A percentile compares a stretch with the other conserved stretches of the same genome.
Evolutionary conservation across 352 stramenopile species (phyloP).

Genomic region (Pythium guiyangense): DNA sequence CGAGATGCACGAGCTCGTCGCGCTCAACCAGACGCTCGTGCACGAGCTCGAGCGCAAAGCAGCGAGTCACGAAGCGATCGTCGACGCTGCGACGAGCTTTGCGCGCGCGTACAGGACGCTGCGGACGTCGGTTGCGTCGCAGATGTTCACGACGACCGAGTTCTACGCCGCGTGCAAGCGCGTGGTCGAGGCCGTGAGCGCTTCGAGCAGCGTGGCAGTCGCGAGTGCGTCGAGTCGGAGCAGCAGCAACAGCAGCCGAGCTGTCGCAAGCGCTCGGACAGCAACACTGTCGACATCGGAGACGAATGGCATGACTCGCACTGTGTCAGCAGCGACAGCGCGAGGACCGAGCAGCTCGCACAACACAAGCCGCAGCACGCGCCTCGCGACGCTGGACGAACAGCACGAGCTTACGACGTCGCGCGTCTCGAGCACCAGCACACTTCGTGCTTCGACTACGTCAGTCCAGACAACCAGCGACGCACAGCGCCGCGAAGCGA

Average conservation of each 20-base stretch:
- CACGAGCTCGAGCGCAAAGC: slow-evolving; percentile 37
- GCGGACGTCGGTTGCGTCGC: slow-evolving; percentile 22
- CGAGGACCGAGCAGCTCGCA: not conserved
- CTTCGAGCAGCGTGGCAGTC: slow-evolving; percentile 9
- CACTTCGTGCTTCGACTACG: not conserved
- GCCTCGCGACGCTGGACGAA: slow-evolving; percentile 4
- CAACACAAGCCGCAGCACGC: not conserved
- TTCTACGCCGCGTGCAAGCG: slow-evolving; percentile 35
- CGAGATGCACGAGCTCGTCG: slow-evolving; percentile 45
- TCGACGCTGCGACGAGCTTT: slow-evolving; percentile 40
- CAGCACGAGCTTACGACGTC: slow-evolving; percentile 3
- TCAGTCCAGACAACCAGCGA: slow-evolving; percentile 13
- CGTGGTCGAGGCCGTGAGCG: slow-evolving; percentile 31
- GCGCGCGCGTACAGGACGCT: slow-evolving; percentile 33
- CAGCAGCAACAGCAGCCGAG: no score
- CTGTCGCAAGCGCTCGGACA: slow-evolving; percentile 4
- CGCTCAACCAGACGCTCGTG: slow-evolving; percentile 36
- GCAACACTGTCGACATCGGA: slow-evolving; percentile 4
- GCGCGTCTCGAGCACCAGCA: not conserved
- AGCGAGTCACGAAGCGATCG: slow-evolving; percentile 25
- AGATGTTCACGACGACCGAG: slow-evolving; percentile 34
- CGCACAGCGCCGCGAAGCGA: slow-evolving; percentile 12
- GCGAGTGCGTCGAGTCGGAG: no score
- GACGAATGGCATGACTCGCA: no score
- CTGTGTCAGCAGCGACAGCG: slow-evolving; percentile 2